Evolutionary conservation across 805 yeast genomes (phyloP).

Genomic region (Myxozyma neotropica): DNA sequence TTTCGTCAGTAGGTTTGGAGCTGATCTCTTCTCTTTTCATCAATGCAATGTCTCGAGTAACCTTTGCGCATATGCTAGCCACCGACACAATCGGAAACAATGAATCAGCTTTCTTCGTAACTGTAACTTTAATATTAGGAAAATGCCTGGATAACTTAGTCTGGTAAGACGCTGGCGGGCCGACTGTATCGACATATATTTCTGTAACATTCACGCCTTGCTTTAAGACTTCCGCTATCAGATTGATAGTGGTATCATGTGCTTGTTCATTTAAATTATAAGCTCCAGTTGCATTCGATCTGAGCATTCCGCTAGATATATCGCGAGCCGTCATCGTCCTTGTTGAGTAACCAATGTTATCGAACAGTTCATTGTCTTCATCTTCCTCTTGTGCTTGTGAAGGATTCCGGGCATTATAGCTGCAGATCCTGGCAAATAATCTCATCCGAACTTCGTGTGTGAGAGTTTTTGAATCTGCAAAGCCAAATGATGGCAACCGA

Average conservation of each 20-base stretch:
- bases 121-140: constrained; percentile 72
- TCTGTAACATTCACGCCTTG: constrained; percentile 66
- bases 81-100: constrained; percentile 89
- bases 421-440: constrained; percentile 62
- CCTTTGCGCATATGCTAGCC: constrained; percentile 95
- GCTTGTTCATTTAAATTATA: constrained; percentile 93
- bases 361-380: constrained; percentile 46
- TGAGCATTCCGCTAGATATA: constrained; percentile 85
- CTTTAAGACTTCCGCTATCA: constrained; percentile 67
- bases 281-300: constrained; percentile 53
- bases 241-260: constrained; percentile 84
- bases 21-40: constrained; percentile 36
- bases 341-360: constrained; percentile 84
- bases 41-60: constrained; percentile 78
- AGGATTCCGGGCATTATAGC: constrained; percentile 30
- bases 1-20: constrained; percentile 23
- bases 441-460: constrained; percentile 69
- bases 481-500: constrained; percentile 64
- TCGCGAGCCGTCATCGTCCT: constrained; percentile 84
- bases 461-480: constrained; percentile 90
- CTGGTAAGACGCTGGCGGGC: constrained; percentile 87
- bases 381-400: not conserved
- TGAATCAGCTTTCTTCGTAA: constrained; percentile 94
- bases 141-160: constrained; percentile 68
- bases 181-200: constrained; percentile 92